Conservation (phyloP, 2,329 filamentous ascomycete species). For the Ceratocystis colombiana region DNA sequence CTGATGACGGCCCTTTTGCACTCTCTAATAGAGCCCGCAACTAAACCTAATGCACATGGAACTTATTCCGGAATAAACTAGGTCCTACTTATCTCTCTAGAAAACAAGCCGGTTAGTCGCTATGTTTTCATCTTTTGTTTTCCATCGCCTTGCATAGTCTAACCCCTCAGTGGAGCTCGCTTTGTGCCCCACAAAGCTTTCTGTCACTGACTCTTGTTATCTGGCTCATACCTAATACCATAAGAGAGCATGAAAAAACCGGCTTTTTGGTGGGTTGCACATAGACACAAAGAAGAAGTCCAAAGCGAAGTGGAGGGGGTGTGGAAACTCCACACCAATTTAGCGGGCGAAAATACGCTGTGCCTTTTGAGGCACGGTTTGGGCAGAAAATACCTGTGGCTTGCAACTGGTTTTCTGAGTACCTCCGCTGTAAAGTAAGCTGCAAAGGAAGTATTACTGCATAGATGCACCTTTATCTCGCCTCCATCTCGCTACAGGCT, state of each 20-base stretch:
- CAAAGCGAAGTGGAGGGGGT: constrained; percentile 9
- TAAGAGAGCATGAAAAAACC: not conserved
- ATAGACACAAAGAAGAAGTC: not conserved
- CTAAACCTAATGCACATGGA: too few relatives aligned
- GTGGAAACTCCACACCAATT: not conserved
- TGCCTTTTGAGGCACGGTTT: too few relatives aligned
- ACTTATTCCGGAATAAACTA: not conserved
- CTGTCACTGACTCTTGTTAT: not conserved
- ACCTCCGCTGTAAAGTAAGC: not conserved
- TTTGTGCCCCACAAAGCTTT: not conserved
- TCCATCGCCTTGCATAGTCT: not conserved
- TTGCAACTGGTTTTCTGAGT: not conserved
- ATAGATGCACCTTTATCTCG: not conserved
- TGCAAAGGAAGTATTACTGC: not conserved
- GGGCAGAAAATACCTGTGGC: not conserved
- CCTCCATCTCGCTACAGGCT: not conserved
- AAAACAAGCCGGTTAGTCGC: not conserved
- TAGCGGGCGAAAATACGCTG: not conserved
- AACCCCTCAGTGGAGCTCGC: not conserved
- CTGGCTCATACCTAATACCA: not conserved
- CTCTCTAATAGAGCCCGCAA: too few relatives aligned
- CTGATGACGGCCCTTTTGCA: too few relatives aligned
- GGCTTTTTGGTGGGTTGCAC: not conserved
- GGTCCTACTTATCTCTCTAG: not conserved
- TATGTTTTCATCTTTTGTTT: not conserved